Evolutionary conservation across 495 filamentous ascomycete genomes (phyloP), one percentile per base, ranked within the genome.

Genomic region (Acidiella bohemica): DNA sequence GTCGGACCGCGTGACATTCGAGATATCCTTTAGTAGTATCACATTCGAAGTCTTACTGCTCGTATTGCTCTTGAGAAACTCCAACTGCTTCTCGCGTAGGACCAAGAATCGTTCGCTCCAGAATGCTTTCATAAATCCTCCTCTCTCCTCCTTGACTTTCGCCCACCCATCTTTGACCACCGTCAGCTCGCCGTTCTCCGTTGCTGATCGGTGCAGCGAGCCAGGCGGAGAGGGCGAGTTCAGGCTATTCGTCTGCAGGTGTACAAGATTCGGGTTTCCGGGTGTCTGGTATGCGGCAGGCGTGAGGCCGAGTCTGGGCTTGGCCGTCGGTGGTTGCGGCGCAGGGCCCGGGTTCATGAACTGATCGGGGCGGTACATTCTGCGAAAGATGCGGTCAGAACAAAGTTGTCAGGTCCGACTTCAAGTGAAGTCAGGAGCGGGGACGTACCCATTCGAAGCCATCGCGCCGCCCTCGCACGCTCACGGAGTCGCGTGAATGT

Each of bases 261-360:
- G 36, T 1, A 46, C 24, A 9, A 51, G 34, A 31, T 41, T 42
- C 16, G 48, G 48, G 53, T 80, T 87, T 28, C 80, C 80, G 26
- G 83, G 79, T 27, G 83, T 69, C 51, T 74, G 81, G 41, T 67
- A 64, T 42, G 69, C 77, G 24, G 68, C 65, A 36, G 81, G 77
- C 30, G 79, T 86, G 19, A 87, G 65, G 41, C 76, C 77, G 45
- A 93, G 73, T 32, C 54, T 80, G 40, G 84, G 81, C 43, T 81
- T 78, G 51, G 88, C 81, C 27, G 75, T 78, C 11, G 90, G 90
- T 32, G 90, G 90, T 46, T 80, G 76, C 31, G 90, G 90, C 40
- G 90, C 88, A 32, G 90, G 88, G 34, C 90, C 84, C 41, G 90
- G 86, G 56, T 95, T 96, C 81, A 95, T 90, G 64, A 97, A 97